Conservation (phyloP, 192 early-diverging fungal genomes). For the Coemansia sp. region DNA sequence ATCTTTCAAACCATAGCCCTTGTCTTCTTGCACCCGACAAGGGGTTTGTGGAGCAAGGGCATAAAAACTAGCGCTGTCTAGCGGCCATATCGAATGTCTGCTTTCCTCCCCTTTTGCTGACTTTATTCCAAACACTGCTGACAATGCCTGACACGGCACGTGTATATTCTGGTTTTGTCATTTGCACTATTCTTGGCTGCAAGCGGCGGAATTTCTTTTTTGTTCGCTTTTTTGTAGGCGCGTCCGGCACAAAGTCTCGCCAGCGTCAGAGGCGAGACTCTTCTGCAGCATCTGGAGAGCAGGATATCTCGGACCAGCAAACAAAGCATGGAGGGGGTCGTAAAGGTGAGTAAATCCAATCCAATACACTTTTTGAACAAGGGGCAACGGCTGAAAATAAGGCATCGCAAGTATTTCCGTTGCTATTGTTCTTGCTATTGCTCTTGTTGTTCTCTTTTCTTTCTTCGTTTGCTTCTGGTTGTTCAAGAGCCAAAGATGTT, state of each 20-base stretch:
- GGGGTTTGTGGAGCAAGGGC: background rate
- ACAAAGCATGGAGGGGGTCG: conserved; percentile 22
- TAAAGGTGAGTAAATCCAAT: conserved; percentile 28
- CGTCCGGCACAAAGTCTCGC: conserved; percentile 14
- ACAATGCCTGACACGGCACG: background rate
- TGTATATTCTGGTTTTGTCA: background rate
- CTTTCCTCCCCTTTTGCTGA: background rate
- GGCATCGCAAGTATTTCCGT: background rate
- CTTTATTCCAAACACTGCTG: background rate
- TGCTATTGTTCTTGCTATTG: background rate
- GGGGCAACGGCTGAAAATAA: background rate
- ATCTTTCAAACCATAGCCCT: background rate
- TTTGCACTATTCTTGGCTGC: background rate
- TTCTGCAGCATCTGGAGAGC: conserved; percentile 3
- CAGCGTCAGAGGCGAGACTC: conserved; percentile 16
- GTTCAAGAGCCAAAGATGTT: background rate
- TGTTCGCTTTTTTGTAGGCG: conserved; percentile 7
- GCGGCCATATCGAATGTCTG: background rate
- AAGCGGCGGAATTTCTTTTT: conserved; percentile 1
- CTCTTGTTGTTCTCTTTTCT: background rate
- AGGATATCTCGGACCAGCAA: conserved; percentile 3
- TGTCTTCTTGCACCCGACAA: background rate
- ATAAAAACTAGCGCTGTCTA: background rate
- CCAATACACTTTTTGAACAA: background rate
- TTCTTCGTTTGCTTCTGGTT: too few species aligned